A percentile compares a stretch with the other conserved stretches of the same genome.
These are phyloP conservation scores for Pseudogymnoascus destructans DNA, from an alignment of 2,329 filamentous ascomycete genomes.

Conservation along the genomic window DNA sequence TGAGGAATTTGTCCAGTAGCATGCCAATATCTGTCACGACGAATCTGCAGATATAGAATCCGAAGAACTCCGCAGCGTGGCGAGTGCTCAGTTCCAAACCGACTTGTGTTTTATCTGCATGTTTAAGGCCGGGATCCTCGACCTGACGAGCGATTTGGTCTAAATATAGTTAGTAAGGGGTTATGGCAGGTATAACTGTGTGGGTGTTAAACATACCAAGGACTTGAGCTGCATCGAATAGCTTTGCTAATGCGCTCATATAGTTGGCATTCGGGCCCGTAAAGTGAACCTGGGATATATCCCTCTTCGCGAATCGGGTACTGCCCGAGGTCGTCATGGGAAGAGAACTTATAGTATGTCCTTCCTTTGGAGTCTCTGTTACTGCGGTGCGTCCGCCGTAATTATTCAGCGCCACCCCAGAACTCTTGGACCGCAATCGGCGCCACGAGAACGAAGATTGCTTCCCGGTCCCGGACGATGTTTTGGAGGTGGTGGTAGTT, in stretches of 20 bases:
- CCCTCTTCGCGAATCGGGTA: slow-evolving; percentile 56
- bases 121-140: slow-evolving; percentile 82
- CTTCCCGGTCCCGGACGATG: slow-evolving; percentile 56
- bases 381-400: slow-evolving; percentile 35
- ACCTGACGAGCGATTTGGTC: slow-evolving; percentile 95
- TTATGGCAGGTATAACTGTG: not conserved
- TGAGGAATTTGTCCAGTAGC: slow-evolving; percentile 92
- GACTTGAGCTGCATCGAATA: slow-evolving; percentile 88
- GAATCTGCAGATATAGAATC: slow-evolving; percentile 91
- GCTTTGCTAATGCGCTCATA: slow-evolving; percentile 75
- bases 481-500: slow-evolving; percentile 32
- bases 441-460: slow-evolving; percentile 77
- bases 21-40: slow-evolving; percentile 73
- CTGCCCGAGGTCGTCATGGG: slow-evolving; percentile 57
- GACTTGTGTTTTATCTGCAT: slow-evolving; percentile 87
- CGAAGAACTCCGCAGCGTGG: slow-evolving; percentile 94
- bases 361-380: slow-evolving; percentile 39
- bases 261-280: slow-evolving; percentile 78
- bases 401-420: slow-evolving; percentile 45
- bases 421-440: slow-evolving; percentile 80
- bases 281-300: slow-evolving; percentile 56
- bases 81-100: slow-evolving; percentile 86
- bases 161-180: slow-evolving; percentile 31
- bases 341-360: slow-evolving; percentile 55
- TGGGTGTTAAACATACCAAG: slow-evolving; percentile 53